Conservation (phyloP, 1,284 basidiomycete genomes). For the Xanthoconium separans region DNA sequence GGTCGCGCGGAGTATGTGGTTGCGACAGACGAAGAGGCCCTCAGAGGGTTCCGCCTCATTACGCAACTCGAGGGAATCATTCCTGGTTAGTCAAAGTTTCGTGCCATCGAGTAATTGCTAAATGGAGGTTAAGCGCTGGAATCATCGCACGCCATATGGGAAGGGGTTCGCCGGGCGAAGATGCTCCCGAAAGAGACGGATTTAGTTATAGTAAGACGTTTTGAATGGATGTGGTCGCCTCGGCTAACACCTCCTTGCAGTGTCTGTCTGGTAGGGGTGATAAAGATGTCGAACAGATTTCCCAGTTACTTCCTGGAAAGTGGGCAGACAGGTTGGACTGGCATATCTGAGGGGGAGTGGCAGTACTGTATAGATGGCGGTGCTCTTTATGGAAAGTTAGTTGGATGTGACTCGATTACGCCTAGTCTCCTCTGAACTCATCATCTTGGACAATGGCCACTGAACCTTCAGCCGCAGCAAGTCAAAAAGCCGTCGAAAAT, state of each 20-base stretch:
- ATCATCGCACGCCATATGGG: conserved; percentile 95
- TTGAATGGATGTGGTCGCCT: background rate
- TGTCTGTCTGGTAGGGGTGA: conserved; percentile 90
- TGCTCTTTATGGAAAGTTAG: conserved; percentile 18
- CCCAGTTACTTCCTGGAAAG: conserved; percentile 75
- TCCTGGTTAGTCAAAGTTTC: conserved; percentile 60
- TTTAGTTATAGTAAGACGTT: conserved; percentile 81
- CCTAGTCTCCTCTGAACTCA: too few species aligned
- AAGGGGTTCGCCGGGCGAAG: conserved; percentile 83
- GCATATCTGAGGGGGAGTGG: conserved; percentile 46
- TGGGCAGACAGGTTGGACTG: conserved; percentile 91
- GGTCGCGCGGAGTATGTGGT: conserved; percentile 91
- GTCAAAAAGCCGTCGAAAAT: conserved; percentile 59
- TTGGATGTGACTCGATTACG: conserved; percentile 13
- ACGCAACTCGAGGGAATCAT: conserved; percentile 98
- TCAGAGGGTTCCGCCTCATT: conserved; percentile 88
- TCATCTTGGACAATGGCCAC: conserved; percentile 36
- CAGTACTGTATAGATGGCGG: background rate
- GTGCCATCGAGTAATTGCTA: conserved; percentile 6
- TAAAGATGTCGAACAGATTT: conserved; percentile 94
- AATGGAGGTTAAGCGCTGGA: conserved; percentile 68
- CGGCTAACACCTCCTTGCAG: conserved; percentile 38
- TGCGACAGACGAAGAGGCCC: conserved; percentile 92
- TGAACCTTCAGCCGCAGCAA: conserved; percentile 40
- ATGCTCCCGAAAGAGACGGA: conserved; percentile 82